Evolutionary conservation across 1,284 basidiomycete species (phyloP).

Genomic region (Cerrena zonata): DNA sequence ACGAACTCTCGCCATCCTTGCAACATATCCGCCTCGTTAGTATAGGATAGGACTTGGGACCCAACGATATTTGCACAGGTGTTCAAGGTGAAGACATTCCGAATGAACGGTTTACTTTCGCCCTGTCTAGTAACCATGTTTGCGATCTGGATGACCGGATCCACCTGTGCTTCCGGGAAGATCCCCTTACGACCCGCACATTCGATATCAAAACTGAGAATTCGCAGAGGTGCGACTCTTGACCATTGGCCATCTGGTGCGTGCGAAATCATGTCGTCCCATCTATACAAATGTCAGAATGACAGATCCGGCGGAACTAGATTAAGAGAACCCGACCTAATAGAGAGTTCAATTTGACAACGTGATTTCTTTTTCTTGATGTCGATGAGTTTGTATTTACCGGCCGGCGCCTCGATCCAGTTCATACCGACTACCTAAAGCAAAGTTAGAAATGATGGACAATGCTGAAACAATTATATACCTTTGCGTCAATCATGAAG

Average conservation of each 20-base stretch:
- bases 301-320: background rate
- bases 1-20: slow-evolving; percentile 82
- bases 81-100: slow-evolving; percentile 94
- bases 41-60: slow-evolving; percentile 84
- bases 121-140: slow-evolving; percentile 97
- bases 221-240: slow-evolving; percentile 82
- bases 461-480: slow-evolving; percentile 26
- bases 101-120: slow-evolving; percentile 84
- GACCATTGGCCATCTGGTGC: slow-evolving; percentile 86
- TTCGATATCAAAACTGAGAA: slow-evolving; percentile 95
- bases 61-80: slow-evolving; percentile 90
- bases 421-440: slow-evolving; percentile 90
- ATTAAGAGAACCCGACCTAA: slow-evolving; percentile 45
- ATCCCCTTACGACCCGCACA: slow-evolving; percentile 94
- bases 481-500: slow-evolving; percentile 95
- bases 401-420: slow-evolving; percentile 86
- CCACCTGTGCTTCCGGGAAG: slow-evolving; percentile 82
- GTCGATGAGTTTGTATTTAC: slow-evolving; percentile 64
- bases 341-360: slow-evolving; percentile 81
- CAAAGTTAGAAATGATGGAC: background rate
- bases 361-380: slow-evolving; percentile 61
- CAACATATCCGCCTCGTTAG: slow-evolving; percentile 71
- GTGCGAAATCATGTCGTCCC: slow-evolving; percentile 80
- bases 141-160: slow-evolving; percentile 95
- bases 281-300: slow-evolving; percentile 40